These are phyloP conservation scores for Acarospora socialis DNA, from an alignment of 2,329 filamentous ascomycete genomes.

Conservation along the genomic window DNA sequence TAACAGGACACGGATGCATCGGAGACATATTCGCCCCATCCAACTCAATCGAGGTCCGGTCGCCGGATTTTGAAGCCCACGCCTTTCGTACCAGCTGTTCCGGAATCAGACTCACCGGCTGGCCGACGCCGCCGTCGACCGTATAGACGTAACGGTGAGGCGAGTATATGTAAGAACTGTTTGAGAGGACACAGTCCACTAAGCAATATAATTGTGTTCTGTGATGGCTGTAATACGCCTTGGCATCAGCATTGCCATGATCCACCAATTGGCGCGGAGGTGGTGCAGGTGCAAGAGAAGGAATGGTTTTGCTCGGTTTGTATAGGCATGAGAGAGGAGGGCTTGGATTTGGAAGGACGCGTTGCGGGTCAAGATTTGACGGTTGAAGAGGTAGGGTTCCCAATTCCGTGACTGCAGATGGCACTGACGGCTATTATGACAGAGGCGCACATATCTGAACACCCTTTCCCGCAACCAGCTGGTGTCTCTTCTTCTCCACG, in stretches of 20 bases:
- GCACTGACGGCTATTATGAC: neutral
- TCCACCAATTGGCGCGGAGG: slow-evolving; percentile 55
- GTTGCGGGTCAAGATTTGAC: slow-evolving; percentile 12
- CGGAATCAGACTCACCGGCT: slow-evolving; percentile 20
- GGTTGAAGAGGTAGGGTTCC: slow-evolving; percentile 12
- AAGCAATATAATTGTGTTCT: slow-evolving; percentile 74
- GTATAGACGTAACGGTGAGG: too few relatives aligned
- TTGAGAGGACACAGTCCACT: slow-evolving; percentile 54
- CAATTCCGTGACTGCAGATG: slow-evolving; percentile 9
- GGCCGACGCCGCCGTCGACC: too few relatives aligned
- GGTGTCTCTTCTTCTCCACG: slow-evolving; percentile 49
- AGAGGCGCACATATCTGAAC: slow-evolving; percentile 51
- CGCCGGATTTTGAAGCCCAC: slow-evolving; percentile 55
- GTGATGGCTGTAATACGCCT: slow-evolving; percentile 62
- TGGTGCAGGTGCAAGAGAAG: slow-evolving; percentile 49
- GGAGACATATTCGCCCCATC: slow-evolving; percentile 37
- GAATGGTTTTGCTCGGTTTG: slow-evolving; percentile 62
- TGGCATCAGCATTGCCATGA: slow-evolving; percentile 77
- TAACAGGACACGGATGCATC: slow-evolving; percentile 26
- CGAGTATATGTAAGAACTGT: slow-evolving; percentile 57
- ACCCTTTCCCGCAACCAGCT: slow-evolving; percentile 47
- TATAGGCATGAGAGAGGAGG: slow-evolving; percentile 32
- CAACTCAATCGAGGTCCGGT: slow-evolving; percentile 61
- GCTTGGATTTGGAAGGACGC: slow-evolving; percentile 23
- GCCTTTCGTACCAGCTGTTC: slow-evolving; percentile 44